Evolutionary conservation across 2,329 filamentous ascomycete genomes (phyloP).

Genomic region (Ophiostoma ips): DNA sequence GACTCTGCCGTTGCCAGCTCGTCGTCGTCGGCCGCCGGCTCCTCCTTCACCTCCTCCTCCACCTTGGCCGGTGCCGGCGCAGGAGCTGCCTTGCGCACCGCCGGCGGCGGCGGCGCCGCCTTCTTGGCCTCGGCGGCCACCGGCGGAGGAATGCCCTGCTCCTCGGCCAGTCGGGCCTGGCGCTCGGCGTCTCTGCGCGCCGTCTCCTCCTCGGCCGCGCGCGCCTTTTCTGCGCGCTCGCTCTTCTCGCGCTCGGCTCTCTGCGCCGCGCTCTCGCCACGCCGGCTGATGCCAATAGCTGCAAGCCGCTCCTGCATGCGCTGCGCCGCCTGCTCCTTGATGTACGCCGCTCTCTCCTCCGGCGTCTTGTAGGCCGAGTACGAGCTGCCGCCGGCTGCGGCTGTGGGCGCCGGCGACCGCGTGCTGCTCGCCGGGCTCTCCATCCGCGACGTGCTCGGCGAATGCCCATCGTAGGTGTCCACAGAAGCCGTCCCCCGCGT

Average conservation of each 20-base stretch:
- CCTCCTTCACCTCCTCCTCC: slow-evolving; percentile 34
- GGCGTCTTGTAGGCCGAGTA: slow-evolving; percentile 80
- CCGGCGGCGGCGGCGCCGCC: slow-evolving; percentile 57
- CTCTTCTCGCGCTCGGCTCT: slow-evolving; percentile 75
- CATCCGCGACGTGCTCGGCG: slow-evolving; percentile 14
- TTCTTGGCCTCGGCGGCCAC: slow-evolving; percentile 39
- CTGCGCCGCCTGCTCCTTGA: slow-evolving; percentile 92
- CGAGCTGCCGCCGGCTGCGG: slow-evolving; percentile 42
- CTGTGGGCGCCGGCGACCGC: slow-evolving; percentile 36
- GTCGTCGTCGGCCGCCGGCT: slow-evolving; percentile 41
- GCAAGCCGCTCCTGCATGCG: slow-evolving; percentile 94
- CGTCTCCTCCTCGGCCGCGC: slow-evolving; percentile 89
- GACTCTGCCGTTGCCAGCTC: slow-evolving; percentile 69
- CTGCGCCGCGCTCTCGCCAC: slow-evolving; percentile 69
- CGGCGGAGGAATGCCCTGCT: slow-evolving; percentile 52
- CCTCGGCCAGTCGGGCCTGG: slow-evolving; percentile 68
- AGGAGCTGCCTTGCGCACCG: slow-evolving; percentile 6
- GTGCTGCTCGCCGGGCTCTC: slow-evolving; percentile 19
- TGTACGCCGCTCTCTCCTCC: slow-evolving; percentile 87
- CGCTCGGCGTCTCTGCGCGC: slow-evolving; percentile 75
- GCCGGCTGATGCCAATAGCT: slow-evolving; percentile 80
- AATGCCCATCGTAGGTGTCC: not conserved
- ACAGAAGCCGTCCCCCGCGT: slow-evolving; percentile 18
- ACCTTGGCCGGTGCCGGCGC: too few species aligned
- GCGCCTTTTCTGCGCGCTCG: slow-evolving; percentile 76